A percentile compares a stretch with the other conserved stretches of the same genome.
Conservation (phyloP, 106 monocot genomes). For the Cymbidium sinense region DNA sequence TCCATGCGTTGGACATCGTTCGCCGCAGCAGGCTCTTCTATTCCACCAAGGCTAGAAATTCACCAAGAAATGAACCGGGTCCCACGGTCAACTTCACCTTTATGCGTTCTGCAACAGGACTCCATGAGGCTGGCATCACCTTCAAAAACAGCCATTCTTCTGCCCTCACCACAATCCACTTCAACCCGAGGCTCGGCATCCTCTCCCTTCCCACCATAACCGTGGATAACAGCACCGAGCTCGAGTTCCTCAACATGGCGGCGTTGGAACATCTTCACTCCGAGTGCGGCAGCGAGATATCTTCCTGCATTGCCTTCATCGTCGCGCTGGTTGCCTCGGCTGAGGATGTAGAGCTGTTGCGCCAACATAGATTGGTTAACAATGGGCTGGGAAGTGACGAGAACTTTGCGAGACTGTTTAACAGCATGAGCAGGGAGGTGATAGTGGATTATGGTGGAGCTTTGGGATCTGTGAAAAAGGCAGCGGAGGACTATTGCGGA, state of each 20-base stretch:
- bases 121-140: slow-evolving; percentile 18
- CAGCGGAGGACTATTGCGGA: neutral
- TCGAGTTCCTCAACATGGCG: slow-evolving; percentile 22
- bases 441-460: neutral
- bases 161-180: neutral
- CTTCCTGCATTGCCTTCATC: slow-evolving; percentile 21
- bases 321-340: slow-evolving; percentile 12
- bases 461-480: neutral
- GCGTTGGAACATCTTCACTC: slow-evolving; percentile 25
- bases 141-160: slow-evolving; percentile 6
- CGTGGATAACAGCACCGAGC: slow-evolving; percentile 22
- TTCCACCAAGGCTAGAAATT: neutral
- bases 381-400: slow-evolving; percentile 25
- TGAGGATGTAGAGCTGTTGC: slow-evolving; percentile 9
- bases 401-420: slow-evolving; percentile 23
- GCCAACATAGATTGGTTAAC: slow-evolving; percentile 6
- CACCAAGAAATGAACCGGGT: no score
- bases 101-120: slow-evolving; percentile 17
- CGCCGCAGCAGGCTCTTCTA: slow-evolving; percentile 6
- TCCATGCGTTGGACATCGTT: slow-evolving; percentile 11
- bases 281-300: slow-evolving; percentile 2
- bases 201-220: slow-evolving; percentile 10
- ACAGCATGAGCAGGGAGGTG: slow-evolving; percentile 14
- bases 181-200: neutral
- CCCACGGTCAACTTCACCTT: neutral